Evolutionary conservation across 202 grass and related monocot species (phyloP).

Genomic region (Setaria viridis): DNA sequence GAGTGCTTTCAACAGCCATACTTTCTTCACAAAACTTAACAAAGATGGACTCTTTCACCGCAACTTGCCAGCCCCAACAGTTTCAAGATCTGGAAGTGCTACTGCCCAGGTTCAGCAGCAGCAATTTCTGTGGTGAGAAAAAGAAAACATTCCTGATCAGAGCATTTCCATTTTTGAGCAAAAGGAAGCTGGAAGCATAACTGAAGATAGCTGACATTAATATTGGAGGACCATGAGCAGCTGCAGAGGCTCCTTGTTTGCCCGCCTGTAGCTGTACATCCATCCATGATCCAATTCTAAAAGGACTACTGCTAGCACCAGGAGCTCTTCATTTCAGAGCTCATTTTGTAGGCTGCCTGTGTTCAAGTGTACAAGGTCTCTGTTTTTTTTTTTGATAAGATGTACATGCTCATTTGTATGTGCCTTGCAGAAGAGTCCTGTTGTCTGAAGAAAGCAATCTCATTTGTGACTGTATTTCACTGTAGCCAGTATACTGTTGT

Average conservation of each 20-base stretch:
- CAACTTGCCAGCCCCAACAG: neutral
- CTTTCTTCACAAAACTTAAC: neutral
- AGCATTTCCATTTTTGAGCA: neutral
- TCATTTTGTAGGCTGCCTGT: constrained; percentile 32
- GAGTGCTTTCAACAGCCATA: neutral
- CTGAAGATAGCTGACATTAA: constrained; percentile 18
- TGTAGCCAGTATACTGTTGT: constrained; percentile 30
- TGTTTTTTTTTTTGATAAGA: neutral
- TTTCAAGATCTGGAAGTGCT: neutral
- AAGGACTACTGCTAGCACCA: constrained; percentile 12
- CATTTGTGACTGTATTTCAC: neutral
- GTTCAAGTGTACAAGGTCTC: neutral
- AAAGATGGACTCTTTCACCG: neutral
- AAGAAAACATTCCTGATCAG: neutral
- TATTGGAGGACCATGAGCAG: neutral
- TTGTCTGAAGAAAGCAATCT: neutral
- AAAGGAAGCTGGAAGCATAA: neutral
- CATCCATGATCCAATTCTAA: neutral
- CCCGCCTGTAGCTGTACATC: constrained; percentile 30
- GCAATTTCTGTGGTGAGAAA: neutral
- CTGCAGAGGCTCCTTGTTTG: neutral
- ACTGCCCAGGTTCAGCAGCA: neutral
- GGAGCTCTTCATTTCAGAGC: constrained; percentile 22
- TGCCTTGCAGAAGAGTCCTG: neutral
- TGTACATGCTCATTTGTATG: constrained; percentile 50